A percentile compares a stretch with the other conserved stretches of the same genome.
phyloP scores from a whole-genome alignment of 192 early-diverging fungal genomes.

The Gaertneriomyces semiglobifer region DNA sequence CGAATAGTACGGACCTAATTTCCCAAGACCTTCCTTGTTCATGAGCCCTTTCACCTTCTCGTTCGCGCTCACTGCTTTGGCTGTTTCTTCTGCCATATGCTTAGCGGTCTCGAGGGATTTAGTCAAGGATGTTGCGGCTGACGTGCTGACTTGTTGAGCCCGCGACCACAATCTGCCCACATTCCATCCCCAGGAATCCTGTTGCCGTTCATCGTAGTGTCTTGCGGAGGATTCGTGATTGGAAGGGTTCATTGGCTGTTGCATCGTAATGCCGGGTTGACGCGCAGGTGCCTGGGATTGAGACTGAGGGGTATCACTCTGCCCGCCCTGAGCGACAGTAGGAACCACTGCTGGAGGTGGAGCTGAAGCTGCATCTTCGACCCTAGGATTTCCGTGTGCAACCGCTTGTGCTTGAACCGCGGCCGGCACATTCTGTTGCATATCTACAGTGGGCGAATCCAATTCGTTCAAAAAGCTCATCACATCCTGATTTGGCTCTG shows the following conservation, averaged over 20 bases:
- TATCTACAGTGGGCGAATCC: conserved; percentile 16
- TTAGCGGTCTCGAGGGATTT: conserved; percentile 29
- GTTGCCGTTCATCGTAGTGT: neutral
- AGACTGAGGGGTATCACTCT: neutral
- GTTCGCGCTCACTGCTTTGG: conserved; percentile 33
- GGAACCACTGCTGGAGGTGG: neutral
- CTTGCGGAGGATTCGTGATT: neutral
- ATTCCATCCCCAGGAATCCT: neutral
- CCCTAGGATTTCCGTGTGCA: neutral
- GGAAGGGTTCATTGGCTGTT: neutral
- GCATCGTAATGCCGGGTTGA: neutral
- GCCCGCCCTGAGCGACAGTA: neutral
- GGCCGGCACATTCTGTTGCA: neutral
- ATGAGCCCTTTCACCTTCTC: conserved; percentile 46
- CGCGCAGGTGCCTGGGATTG: neutral
- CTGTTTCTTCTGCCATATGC: conserved; percentile 44
- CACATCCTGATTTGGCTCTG: conserved; percentile 30
- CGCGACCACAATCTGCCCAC: conserved; percentile 29
- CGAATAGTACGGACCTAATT: conserved; percentile 26
- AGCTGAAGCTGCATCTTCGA: neutral
- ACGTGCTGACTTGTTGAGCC: conserved; percentile 30
- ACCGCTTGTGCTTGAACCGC: neutral
- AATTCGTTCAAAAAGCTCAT: conserved; percentile 47
- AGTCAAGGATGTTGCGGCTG: conserved; percentile 36
- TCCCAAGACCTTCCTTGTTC: conserved; percentile 41